Evolutionary conservation across 164 flowering plant genomes (phyloP).

Genomic region (Sedum album): DNA sequence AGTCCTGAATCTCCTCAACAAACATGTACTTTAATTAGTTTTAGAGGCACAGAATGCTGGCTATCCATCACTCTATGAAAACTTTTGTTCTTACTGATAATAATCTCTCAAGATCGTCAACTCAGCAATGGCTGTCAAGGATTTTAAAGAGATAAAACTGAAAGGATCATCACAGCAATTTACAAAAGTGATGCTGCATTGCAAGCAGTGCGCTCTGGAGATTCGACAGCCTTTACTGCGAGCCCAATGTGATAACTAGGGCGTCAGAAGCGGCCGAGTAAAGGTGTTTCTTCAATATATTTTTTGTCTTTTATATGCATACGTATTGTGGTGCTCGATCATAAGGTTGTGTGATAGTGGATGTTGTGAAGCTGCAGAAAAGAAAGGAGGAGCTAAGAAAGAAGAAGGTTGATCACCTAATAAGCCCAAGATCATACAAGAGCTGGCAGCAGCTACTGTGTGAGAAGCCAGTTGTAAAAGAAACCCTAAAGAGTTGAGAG

Average conservation of each 20-base stretch:
- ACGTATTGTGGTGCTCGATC: slow-evolving; percentile 23
- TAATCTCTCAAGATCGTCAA: not conserved
- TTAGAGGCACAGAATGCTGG: too few species aligned
- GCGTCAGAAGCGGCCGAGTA: not conserved
- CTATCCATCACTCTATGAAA: too few species aligned
- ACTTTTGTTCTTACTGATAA: not conserved
- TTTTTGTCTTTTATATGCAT: not conserved
- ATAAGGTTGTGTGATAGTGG: slow-evolving; percentile 40
- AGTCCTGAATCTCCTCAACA: too few species aligned
- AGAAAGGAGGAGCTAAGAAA: slow-evolving; percentile 28
- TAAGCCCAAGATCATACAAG: slow-evolving; percentile 15
- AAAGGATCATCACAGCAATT: slow-evolving; percentile 33
- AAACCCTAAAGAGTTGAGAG: slow-evolving; percentile 19
- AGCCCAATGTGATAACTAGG: slow-evolving; percentile 35
- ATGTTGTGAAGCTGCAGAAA: slow-evolving; percentile 34
- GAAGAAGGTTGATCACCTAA: slow-evolving; percentile 25
- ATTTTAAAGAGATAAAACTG: slow-evolving; percentile 16
- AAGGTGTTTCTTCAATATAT: not conserved
- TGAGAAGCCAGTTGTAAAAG: slow-evolving; percentile 21
- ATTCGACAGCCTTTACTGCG: slow-evolving; percentile 43
- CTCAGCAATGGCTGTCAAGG: slow-evolving; percentile 19
- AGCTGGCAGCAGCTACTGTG: not conserved
- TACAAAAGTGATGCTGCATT: slow-evolving; percentile 64
- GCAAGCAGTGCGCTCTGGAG: slow-evolving; percentile 51
- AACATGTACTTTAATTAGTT: too few species aligned